Evolutionary conservation across 2,329 filamentous ascomycete genomes (phyloP), one percentile per base, ranked within the genome.

Genomic region (Phialophora macrospora): DNA sequence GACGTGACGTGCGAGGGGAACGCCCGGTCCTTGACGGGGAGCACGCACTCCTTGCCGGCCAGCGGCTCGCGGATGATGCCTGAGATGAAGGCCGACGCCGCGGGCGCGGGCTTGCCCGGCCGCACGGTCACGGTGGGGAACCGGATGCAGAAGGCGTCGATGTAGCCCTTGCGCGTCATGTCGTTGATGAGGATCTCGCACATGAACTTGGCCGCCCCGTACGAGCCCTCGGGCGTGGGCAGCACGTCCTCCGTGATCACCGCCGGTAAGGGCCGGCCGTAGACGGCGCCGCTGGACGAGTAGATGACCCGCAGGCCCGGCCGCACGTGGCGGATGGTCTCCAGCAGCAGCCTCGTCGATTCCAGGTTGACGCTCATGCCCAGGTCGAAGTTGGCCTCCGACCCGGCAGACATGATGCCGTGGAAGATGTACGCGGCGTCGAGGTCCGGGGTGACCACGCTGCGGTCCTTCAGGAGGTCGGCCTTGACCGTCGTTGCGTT

Each of bases 61-160:
- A 89, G 79, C 0, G 87, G 86, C 76, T 89, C 87, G 24, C 87
- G 81, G 61, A 89, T 86, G 75, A 89, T 88, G 12, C 87, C 87
- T 0, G 83, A 87, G 9, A 88, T 78, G 71, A 88, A 89, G 0
- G 84, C 86, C 1, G 84, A 86, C n/a, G 87, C 87, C 0, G 87
- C 87, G 0, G 82, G 83, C 4, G 85, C 85, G 0, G 87, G 87
- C 20, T 79, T 80, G 1, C 87, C 87, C 0, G 87, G 85, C 0
- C 87, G 81, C 24, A 89, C 86, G 1, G 83, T 83, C 20, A 89
- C 82, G 0, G 86, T 88, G 0, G 87, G 87, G 57, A 89, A 84
- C 0, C 87, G 84, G 56, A 87, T 80, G 2, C 80, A 80, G 57
- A 87, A 83, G 7, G 83, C 87, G 64, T 86, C 84, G 64, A 89